Evolutionary conservation across 345 rosid species (phyloP), one percentile per base, ranked within the genome.

Genomic region (Adansonia digitata): DNA sequence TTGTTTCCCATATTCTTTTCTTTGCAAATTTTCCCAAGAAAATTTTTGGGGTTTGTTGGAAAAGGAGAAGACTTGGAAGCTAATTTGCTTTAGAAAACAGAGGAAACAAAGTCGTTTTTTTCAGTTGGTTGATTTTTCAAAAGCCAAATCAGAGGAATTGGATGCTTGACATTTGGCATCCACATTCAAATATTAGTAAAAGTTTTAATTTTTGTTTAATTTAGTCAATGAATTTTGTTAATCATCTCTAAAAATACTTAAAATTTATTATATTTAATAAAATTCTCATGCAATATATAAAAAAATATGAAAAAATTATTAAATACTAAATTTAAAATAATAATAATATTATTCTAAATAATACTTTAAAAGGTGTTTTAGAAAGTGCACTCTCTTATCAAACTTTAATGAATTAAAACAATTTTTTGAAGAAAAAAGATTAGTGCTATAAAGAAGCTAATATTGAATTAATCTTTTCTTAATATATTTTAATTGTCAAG

Each of bases 1-100:
- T 76, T 69, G 26, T 29, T 81, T 51, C 77, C 86, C 92, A 89
- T 89, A 55, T 7, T 51, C 56, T 29, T 52, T 76, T 76, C 82
- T 72, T 5, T n/a, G 45, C 65, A 61, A 27, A 26, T 52, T 74
- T 48, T 35, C 56, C 51, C 42, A 1, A 45, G 27, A 64, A 74
- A 71, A 2, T 24, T 35, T 15, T 11, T 17, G 70, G 70, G 70
- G 39, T 46, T 46, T 70, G 4, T n/a, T 20, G 27, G 49, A 0
- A 3, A 40, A 18, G 27, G 35, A 22, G 34, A 52, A 1, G 31
- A 71, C 62, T 53, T 35, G 22, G 12, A 69, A 37, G 2, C 45
- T 62, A 18, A 26, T 26, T 12, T 57, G 62, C 34, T 12, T 57
- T 13, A 35, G 7, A 59, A 14, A 42, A 22, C n/a, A 12, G 31